Percentiles rank a stretch among this genome's conserved stretches.
phyloP scores from a whole-genome alignment of 495 filamentous ascomycete genomes.

The Barbatosphaeria neglecta region DNA sequence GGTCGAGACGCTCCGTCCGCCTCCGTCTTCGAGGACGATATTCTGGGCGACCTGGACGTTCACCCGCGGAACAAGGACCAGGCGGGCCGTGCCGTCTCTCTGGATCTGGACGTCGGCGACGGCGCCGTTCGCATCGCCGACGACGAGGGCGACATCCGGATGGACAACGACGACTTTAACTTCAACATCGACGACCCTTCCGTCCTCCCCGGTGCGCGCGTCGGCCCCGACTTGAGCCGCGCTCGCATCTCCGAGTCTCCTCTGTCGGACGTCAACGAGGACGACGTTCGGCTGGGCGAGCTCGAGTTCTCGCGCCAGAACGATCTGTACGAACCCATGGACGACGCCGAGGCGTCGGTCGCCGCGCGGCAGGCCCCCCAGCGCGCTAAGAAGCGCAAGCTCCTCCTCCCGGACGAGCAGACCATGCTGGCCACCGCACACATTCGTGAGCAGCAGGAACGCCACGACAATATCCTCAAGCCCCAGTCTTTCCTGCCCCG shows the following conservation, averaged over 20 bases:
- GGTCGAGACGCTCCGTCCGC: slow-evolving; percentile 67
- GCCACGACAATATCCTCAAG: slow-evolving; percentile 70
- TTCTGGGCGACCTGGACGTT: slow-evolving; percentile 54
- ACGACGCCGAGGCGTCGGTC: slow-evolving; percentile 32
- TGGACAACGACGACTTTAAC: slow-evolving; percentile 48
- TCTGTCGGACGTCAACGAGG: slow-evolving; percentile 56
- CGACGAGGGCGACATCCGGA: slow-evolving; percentile 48
- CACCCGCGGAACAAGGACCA: slow-evolving; percentile 34
- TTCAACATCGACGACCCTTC: slow-evolving; percentile 40
- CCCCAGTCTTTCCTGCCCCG: slow-evolving; percentile 68
- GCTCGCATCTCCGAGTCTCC: slow-evolving; percentile 55
- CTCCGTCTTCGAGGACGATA: slow-evolving; percentile 55
- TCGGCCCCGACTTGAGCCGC: slow-evolving; percentile 30
- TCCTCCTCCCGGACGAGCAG: slow-evolving; percentile 56
- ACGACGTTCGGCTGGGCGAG: slow-evolving; percentile 39
- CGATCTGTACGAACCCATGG: slow-evolving; percentile 44
- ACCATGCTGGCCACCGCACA: slow-evolving; percentile 44
- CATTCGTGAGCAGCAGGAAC: slow-evolving; percentile 69
- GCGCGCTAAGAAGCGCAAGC: slow-evolving; percentile 62
- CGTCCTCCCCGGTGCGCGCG: slow-evolving; percentile 28
- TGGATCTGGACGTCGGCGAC: slow-evolving; percentile 35
- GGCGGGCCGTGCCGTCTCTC: slow-evolving; percentile 25
- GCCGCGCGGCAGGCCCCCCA: slow-evolving; percentile 48
- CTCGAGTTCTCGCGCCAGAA: slow-evolving; percentile 39
- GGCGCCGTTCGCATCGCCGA: slow-evolving; percentile 42